Base-by-base conservation (phyloP, 2,329 filamentous ascomycete species). In the Daldinia sp. region DNA sequence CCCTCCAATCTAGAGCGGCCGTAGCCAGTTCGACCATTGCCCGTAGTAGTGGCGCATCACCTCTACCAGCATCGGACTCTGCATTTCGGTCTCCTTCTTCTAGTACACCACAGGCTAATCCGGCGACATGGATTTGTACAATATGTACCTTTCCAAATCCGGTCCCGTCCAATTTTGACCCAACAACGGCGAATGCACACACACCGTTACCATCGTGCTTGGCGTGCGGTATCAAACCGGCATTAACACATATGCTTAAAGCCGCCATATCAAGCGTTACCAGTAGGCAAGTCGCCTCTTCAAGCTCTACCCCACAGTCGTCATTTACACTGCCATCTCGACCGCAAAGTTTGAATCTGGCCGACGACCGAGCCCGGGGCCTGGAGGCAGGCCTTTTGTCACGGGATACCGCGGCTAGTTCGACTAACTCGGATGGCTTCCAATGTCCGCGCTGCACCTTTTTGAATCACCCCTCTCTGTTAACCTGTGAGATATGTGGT, bases 71-170 rank as follows among this genome's bases (percentile, higher is more conserved):
- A n/a, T 61, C 68, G 9, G 72, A 72, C 35, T 56, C 68, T n/a
- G 41, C 78, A 2, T 78, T 81, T 64, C 76, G 82, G 60, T 71
- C 77, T 37, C 73, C 80, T 71, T 68, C 79, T 69, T 58, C 77
- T 79, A 79, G 83, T 13, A 80, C 85, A 29, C 70, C 81, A 1
- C 78, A 83, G 11, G 75, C 81, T 11, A 84, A 82, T 68, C 85
- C 83, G 62, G 92, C 92, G 4, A 97, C 93, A 3, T 98, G 94
- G 94, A 89, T 98, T 17, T 98, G 94, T 79, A 90, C 92, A 1
- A 98, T 98, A 72, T 98, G 94, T 82, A 94, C 91, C 69, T 96
- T 96, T 74, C 94, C 94, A 8, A 98, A 98, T 72, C 90, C 92
- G 0, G 88, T 97, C 1, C 94, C 95, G 0, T 91, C 92, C 34